These are phyloP conservation scores for Oryza australiensis DNA, from an alignment of 176 grass and related monocot genomes.

Conservation along the genomic window DNA sequence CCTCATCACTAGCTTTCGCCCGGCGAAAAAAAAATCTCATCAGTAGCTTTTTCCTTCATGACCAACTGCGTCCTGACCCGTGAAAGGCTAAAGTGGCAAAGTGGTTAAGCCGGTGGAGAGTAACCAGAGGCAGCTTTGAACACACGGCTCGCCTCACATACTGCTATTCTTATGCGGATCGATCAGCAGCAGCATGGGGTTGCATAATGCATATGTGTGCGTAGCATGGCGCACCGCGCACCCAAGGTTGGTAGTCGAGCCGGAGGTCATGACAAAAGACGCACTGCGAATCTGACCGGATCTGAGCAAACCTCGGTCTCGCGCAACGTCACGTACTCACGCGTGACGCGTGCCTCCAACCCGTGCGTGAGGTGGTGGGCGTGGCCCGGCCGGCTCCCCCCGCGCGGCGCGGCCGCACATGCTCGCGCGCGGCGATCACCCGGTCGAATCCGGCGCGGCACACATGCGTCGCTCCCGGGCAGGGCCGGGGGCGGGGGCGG, in stretches of 20 bases:
- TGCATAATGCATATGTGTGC: too few species aligned
- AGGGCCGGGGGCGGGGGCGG: too few species aligned
- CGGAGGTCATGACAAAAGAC: not conserved
- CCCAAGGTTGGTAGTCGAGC: not conserved
- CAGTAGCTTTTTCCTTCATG: conserved; percentile 3
- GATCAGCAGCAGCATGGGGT: not conserved
- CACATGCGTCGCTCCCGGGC: not conserved
- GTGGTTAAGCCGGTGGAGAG: conserved; percentile 19
- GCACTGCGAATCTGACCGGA: not conserved
- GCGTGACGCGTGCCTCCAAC: not conserved
- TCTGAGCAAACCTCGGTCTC: not conserved
- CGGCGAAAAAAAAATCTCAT: too few species aligned
- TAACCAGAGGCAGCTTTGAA: not conserved
- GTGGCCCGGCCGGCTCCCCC: not conserved
- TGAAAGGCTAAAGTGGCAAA: conserved; percentile 31
- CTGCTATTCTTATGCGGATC: not conserved
- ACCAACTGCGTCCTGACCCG: not conserved
- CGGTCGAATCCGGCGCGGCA: not conserved
- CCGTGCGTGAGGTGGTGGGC: conserved; percentile 29
- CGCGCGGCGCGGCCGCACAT: conserved; percentile 23
- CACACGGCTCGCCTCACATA: conserved; percentile 15
- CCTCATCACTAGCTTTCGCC: too few species aligned
- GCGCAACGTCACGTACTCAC: too few species aligned
- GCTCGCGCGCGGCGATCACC: conserved; percentile 25
- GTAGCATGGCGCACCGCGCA: too few species aligned